These are phyloP conservation scores for Penicillium arizonense DNA, from an alignment of 495 filamentous ascomycete species.

Conservation along the genomic window DNA sequence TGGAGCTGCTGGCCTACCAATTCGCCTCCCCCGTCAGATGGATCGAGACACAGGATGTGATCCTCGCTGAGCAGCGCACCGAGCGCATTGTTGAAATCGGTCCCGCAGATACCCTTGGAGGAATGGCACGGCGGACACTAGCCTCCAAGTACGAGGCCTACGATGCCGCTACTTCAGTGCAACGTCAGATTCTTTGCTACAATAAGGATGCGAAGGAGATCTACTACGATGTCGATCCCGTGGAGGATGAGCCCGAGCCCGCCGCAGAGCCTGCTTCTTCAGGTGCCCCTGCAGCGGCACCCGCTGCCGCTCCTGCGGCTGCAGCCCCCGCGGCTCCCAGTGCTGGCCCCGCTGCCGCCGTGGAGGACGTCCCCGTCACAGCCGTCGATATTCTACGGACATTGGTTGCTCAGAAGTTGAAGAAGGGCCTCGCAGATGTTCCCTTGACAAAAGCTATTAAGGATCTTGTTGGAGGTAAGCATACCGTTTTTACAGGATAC, in stretches of 20 bases:
- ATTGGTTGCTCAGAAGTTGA: constrained; percentile 96
- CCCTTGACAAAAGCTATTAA: constrained; percentile 97
- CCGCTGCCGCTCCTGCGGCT: constrained; percentile 49
- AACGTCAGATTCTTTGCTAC: constrained; percentile 97
- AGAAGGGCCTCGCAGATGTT: constrained; percentile 87
- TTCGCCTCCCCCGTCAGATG: constrained; percentile 98
- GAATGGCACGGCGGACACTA: constrained; percentile 95
- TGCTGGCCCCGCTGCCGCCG: constrained; percentile 83
- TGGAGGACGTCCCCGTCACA: constrained; percentile 81
- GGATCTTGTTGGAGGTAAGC: constrained; percentile 93
- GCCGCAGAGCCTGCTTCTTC: constrained; percentile 41
- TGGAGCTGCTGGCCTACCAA: constrained; percentile 98
- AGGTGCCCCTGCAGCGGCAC: constrained; percentile 25
- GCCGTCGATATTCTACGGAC: constrained; percentile 88
- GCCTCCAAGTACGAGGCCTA: constrained; percentile 98
- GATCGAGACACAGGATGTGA: constrained; percentile 99
- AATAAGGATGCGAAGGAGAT: constrained; percentile 99
- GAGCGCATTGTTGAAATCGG: constrained; percentile 98
- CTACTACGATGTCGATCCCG: constrained; percentile 96
- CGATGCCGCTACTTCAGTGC: constrained; percentile 91
- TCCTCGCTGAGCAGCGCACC: constrained; percentile 90
- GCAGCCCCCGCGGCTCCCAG: constrained; percentile 62
- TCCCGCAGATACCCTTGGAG: constrained; percentile 95
- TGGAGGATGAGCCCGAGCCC: constrained; percentile 81
- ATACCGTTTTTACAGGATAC: no score